Conservation (phyloP, 139 green algal species). For the Coelastrella sp. region DNA sequence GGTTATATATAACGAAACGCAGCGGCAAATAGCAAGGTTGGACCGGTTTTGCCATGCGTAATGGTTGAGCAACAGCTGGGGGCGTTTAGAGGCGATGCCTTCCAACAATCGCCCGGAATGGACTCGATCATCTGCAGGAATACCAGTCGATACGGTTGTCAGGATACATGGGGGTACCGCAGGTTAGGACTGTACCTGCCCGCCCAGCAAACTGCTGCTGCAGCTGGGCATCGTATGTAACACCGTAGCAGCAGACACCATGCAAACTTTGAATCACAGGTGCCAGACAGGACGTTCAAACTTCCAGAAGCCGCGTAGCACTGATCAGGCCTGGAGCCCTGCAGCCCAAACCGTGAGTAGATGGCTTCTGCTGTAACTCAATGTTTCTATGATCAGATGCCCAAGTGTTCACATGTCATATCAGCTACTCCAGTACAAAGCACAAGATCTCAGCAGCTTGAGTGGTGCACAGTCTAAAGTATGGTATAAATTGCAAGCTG, state of each 20-base stretch:
- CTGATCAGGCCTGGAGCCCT: conserved; percentile 54
- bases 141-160: conserved; percentile 56
- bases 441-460: no score
- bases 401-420: neutral
- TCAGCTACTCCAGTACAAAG: neutral
- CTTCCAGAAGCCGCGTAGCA: conserved; percentile 56
- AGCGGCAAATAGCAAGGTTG: no score
- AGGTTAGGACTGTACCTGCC: conserved; percentile 6
- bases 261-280: neutral
- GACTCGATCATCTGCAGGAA: conserved; percentile 47
- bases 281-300: conserved; percentile 51
- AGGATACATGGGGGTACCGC: conserved; percentile 41
- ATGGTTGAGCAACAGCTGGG: no score
- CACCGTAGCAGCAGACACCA: neutral
- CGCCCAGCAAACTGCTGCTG: no score
- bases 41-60: no score
- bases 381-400: neutral
- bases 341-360: conserved; percentile 61
- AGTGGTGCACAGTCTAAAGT: no score
- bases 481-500: no score
- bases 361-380: neutral
- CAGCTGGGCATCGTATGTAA: no score
- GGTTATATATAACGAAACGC: no score
- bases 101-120: conserved; percentile 49
- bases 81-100: neutral